Base-by-base conservation (phyloP, 139 green algal genomes). In the Dunaliella sp. region DNA sequence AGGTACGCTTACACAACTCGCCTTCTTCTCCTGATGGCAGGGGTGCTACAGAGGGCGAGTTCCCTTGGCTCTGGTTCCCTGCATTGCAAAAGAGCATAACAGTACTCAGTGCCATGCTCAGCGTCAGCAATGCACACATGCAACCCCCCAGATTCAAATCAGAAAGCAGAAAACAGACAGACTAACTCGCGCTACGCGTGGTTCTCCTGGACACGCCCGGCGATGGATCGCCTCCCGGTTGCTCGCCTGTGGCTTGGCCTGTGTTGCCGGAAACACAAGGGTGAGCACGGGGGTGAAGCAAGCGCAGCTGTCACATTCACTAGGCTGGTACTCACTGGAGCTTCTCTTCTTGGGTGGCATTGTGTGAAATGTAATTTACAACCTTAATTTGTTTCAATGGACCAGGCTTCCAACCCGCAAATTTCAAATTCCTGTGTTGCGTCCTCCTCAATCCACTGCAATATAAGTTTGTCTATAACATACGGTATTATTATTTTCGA, bases 1-100 rank as follows among this genome's bases (percentile, higher is more conserved):
- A 34, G 77, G 16, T 26, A 81, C 3, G 30, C n/a, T 48, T 31
- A 26, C 2, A 34, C 34, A n/a, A 30, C 33, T 81, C 30, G 31
- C 77, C 34, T 32, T 81, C 77, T 38, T 34, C n/a, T 34, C n/a
- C n/a, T 48, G 77, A 81, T 30, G 77, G 77, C 77, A 81, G 77
- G 33, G 77, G 77, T 48, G 77, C 77, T 3, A 81, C 34, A 31
- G 30, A 38, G 28, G 77, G 77, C 2, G 77, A 81, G n/a, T 81
- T 37, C 3, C 30, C 31, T 2, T 32, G 30, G 31, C 77, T 34
- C 34, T 12, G 28, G 33, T 26, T n/a, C n/a, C 31, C 32, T 81
- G 77, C 16, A 57, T n/a, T 3, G 21, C 28, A 2, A 38, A 48
- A 3, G 1, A 26, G 2, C 3, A 38, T 2, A 26, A 34, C 48